A percentile compares a stretch with the other conserved stretches of the same genome.
Conservation (phyloP, 1,139 yeast genomes). For the Yamadazyma sp. region DNA sequence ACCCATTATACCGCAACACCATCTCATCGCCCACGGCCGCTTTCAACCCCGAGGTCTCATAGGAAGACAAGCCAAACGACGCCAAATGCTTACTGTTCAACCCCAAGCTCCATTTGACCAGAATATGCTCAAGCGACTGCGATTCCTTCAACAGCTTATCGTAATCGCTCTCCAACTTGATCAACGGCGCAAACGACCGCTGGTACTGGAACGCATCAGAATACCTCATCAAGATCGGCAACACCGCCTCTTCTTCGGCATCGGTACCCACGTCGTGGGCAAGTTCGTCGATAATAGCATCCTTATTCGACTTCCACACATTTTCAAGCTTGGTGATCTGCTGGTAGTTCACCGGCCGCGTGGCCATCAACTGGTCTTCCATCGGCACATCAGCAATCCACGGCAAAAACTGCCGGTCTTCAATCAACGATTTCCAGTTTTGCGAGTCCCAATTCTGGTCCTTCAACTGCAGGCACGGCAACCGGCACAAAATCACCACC, state of each 20-base stretch:
- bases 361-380: conserved; percentile 59
- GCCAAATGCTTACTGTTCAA: conserved; percentile 67
- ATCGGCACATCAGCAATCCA: conserved; percentile 77
- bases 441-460: conserved; percentile 81
- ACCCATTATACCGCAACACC: conserved; percentile 58
- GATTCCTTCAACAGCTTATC: conserved; percentile 76
- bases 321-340: conserved; percentile 77
- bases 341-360: conserved; percentile 56
- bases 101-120: conserved; percentile 74
- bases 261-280: conserved; percentile 18
- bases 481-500: conserved; percentile 81
- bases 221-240: conserved; percentile 75
- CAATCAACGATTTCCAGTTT: conserved; percentile 87
- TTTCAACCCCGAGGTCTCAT: conserved; percentile 64
- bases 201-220: conserved; percentile 87
- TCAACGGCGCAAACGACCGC: conserved; percentile 79
- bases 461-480: conserved; percentile 82
- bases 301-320: conserved; percentile 73
- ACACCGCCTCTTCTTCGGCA: conserved; percentile 43
- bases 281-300: conserved; percentile 64
- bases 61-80: conserved; percentile 65
- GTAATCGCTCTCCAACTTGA: conserved; percentile 77
- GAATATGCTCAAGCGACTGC: conserved; percentile 72
- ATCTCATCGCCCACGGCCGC: conserved; percentile 90
- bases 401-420: conserved; percentile 70